Evolutionary conservation across 805 yeast species (phyloP).

Genomic region (Yarrowia sp.): DNA sequence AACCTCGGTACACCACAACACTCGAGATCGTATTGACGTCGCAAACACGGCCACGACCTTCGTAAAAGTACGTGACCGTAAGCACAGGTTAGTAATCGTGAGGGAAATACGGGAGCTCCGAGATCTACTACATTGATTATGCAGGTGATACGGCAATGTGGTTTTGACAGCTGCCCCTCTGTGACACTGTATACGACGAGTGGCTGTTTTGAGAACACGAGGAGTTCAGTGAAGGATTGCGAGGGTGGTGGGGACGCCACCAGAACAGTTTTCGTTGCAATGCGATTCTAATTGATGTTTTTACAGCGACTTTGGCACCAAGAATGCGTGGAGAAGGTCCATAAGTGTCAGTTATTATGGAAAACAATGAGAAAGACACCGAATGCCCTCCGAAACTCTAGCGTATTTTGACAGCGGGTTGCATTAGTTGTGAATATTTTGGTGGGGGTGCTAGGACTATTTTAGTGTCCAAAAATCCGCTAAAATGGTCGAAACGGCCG

Average conservation of each 20-base stretch:
- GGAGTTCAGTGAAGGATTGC: background rate
- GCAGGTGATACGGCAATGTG: background rate
- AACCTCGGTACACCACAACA: no score
- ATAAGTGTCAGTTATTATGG: no score
- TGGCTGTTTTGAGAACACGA: no score
- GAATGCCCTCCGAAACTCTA: background rate
- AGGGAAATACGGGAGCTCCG: no score
- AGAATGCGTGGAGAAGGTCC: no score
- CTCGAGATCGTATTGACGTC: no score
- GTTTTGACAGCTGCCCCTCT: slow-evolving; percentile 9
- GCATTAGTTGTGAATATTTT: background rate
- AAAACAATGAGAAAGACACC: background rate
- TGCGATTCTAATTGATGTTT: no score
- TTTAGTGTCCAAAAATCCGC: background rate
- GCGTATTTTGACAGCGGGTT: background rate
- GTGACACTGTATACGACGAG: background rate
- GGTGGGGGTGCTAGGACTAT: background rate
- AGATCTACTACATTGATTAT: background rate
- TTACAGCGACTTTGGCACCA: no score
- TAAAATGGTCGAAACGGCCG: background rate
- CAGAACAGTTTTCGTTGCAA: no score
- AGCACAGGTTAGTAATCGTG: no score
- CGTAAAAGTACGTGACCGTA: background rate
- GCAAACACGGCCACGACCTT: no score
- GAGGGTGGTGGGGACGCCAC: background rate